Base-by-base conservation (phyloP, 2,329 filamentous ascomycete genomes). In the Lachnellula cervina region DNA sequence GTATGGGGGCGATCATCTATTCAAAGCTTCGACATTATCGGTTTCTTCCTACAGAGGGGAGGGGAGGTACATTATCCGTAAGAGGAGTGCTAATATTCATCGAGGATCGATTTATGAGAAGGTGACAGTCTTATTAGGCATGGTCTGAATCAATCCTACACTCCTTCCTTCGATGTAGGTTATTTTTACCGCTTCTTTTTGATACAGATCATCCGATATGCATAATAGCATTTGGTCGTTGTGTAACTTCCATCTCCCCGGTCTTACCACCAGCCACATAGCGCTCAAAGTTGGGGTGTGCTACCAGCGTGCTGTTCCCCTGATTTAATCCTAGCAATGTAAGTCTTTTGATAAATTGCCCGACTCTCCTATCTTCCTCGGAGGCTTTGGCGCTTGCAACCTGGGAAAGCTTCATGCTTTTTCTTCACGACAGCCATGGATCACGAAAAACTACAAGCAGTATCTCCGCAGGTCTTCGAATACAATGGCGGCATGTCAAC, bases 361-460 rank as follows among this genome's bases (percentile, higher is more conserved):
- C 19, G 19, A 11, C 11, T 23, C 19, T 44, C 21, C 19, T 44
- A 14, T 25, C 13, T 17, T 44, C 42, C 19, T 25, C 13, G 6
- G 21, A 21, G 8, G n/a, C 8, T 44, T 44, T 8, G 13, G 16
- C 19, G 19, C 19, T 14, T 6, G n/a, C 13, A 17, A 25, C 2
- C 14, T 13, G 42, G 13, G 19, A 19, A 19, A 44, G 21, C 42
- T 44, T 21, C 42, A 13, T 25, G 2, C 2, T 7, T 42, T 44
- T 13, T 14, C 21, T 44, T 44, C 42, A 19, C 14, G 21, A 23
- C 28, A 32, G 9, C 28, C 17, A 66, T 68, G 64, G 65, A 67
- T 53, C 65, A 66, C 46, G 65, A 67, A 51, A 68, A 68, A 45
- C 59, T 62, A 13, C 57, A 66, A 52, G 64, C 60, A n/a, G 61